These are phyloP conservation scores for Hydnomerulius pinastri DNA, from an alignment of 768 basidiomycete species.

Conservation along the genomic window DNA sequence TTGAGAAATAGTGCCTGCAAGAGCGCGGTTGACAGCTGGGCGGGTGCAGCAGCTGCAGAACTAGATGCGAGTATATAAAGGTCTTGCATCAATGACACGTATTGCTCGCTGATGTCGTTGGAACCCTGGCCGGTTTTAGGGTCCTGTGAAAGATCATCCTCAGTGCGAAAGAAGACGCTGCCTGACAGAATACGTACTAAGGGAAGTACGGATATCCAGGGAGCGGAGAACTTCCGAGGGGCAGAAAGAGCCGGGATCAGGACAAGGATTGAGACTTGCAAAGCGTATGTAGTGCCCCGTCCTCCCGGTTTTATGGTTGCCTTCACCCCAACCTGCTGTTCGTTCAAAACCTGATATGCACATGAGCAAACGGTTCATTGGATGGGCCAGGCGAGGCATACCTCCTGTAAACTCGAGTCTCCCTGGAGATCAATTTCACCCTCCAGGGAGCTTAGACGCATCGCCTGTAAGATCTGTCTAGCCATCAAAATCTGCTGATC, in stretches of 20 bases:
- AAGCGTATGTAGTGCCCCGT: conserved; percentile 50
- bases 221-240: conserved; percentile 35
- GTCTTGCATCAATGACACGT: conserved; percentile 59
- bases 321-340: conserved; percentile 46
- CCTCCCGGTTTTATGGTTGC: conserved; percentile 63
- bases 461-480: conserved; percentile 44
- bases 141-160: conserved; percentile 9
- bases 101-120: conserved; percentile 36
- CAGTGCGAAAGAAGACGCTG: not conserved
- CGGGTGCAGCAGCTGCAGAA: conserved; percentile 44
- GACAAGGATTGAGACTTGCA: conserved; percentile 60
- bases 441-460: conserved; percentile 48
- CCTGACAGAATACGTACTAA: conserved; percentile 32
- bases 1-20: conserved; percentile 66
- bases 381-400: conserved; percentile 9
- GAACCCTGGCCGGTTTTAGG: conserved; percentile 16
- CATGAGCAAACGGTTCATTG: conserved; percentile 1
- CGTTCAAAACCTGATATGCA: conserved; percentile 44
- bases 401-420: conserved; percentile 28
- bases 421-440: conserved; percentile 37
- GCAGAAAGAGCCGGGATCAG: conserved; percentile 49
- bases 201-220: conserved; percentile 51
- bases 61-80: conserved; percentile 71
- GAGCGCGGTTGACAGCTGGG: conserved; percentile 51
- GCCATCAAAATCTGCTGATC: conserved; percentile 61